phyloP scores from a whole-genome alignment of 257 asterid genomes.

The Sherardia arvensis region DNA sequence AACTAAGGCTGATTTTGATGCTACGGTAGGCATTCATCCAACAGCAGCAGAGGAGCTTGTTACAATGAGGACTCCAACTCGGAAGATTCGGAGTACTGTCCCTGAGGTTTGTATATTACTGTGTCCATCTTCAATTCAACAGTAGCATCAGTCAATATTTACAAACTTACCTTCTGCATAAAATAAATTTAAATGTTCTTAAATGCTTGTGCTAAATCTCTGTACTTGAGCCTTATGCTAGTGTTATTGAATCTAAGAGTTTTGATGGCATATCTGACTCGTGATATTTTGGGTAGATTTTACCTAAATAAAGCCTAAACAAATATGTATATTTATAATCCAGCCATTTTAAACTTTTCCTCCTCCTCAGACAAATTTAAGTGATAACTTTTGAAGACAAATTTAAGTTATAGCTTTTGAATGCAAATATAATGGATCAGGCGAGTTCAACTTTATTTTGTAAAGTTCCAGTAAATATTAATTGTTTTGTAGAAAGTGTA shows the following conservation, averaged over 20 bases:
- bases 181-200: background rate
- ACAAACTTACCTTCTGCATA: background rate
- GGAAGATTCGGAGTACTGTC: constrained; percentile 55
- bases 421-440: background rate
- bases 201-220: background rate
- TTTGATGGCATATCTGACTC: background rate
- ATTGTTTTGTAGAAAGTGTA: background rate
- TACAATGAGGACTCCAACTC: constrained; percentile 88
- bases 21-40: constrained; percentile 88
- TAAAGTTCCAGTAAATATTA: background rate
- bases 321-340: background rate
- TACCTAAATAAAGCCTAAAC: background rate
- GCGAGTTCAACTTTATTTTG: background rate
- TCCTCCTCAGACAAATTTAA: background rate
- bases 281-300: background rate
- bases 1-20: constrained; percentile 87
- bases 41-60: constrained; percentile 97
- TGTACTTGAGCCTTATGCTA: background rate
- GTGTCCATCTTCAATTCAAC: background rate
- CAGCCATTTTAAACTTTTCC: background rate
- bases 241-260: too few relatives aligned
- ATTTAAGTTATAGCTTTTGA: background rate
- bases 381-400: background rate
- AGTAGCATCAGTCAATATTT: background rate
- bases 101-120: constrained; percentile 43